Evolutionary conservation across 257 asterid genomes (phyloP), one percentile per base, ranked within the genome.

Genomic region (Schizonepeta tenuifolia): DNA sequence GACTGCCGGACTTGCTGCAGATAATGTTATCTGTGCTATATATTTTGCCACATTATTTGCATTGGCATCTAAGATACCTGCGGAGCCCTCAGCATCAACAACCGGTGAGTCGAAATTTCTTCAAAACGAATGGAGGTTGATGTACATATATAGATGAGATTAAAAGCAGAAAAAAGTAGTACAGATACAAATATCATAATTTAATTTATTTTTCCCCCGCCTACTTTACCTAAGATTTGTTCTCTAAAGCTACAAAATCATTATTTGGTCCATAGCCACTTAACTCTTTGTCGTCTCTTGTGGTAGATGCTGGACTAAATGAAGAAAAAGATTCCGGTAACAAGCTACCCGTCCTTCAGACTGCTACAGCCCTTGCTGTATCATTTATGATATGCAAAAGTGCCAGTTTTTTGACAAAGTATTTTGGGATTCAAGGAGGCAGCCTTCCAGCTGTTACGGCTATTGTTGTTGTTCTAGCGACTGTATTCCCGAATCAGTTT

Each of bases 1-100:
- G 75, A 82, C 98, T n/a, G 96, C 98, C 3, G 98, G 96, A 63
- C 82, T 93, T 51, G 98, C 98, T 71, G 98, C 98, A 18, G 98
- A 93, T 85, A 91, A 91, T 77, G 96, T 93, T 70, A 89, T 93
- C n/a, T 91, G 98, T 79, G 98, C 98, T 10, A 50, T 86, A 51
- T 93, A 93, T 79, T 93, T 93, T 41, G 69, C 96, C 67, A 77
- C 96, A 11, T 74, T 93, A 77, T 93, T 91, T 79, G 96, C 96
- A 7, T 78, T 93, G 80, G 96, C 96, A 2, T 86, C 97, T 28
- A 86, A 80, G 80, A 83, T 91, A 73, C 96, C 98, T 21, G 89
- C 95, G 2, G 98, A 91, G 78, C 36, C 88, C 65, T 75, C 89
- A 75, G 55, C 79, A 49, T 65, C 84, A 17, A 56, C 79, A 41